Percentiles rank a stretch among this genome's conserved stretches.
Evolutionary conservation across 352 stramenopile species (phyloP).

Genomic region (Phytophthora gonapodyides): DNA sequence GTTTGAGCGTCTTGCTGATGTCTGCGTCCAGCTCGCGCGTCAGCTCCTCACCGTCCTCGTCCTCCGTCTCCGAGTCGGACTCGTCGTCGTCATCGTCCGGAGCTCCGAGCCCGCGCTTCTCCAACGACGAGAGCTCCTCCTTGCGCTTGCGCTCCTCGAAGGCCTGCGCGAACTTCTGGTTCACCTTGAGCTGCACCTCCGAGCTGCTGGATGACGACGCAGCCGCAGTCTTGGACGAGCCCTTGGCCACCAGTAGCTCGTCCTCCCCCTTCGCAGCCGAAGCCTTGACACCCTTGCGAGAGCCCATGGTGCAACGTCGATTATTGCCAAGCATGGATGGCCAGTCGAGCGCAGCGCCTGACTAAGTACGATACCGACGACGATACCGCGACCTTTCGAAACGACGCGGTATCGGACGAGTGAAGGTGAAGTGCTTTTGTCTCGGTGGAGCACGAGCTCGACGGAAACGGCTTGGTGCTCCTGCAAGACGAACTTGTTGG

Average conservation of each 20-base stretch:
- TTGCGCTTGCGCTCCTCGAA: slow-evolving; percentile 82
- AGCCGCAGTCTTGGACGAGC: slow-evolving; percentile 4
- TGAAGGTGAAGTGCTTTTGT: background rate
- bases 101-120: slow-evolving; percentile 38
- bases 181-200: slow-evolving; percentile 68
- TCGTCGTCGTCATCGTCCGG: slow-evolving; percentile 58
- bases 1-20: slow-evolving; percentile 85
- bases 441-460: background rate
- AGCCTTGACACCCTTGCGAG: slow-evolving; percentile 29
- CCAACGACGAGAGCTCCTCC: slow-evolving; percentile 72
- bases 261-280: slow-evolving; percentile 18
- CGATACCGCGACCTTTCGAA: slow-evolving; percentile 10
- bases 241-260: slow-evolving; percentile 46
- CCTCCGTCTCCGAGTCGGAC: slow-evolving; percentile 81
- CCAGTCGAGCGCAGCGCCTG: background rate
- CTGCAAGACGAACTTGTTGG: too few species aligned
- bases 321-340: slow-evolving; percentile 21
- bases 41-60: slow-evolving; percentile 84
- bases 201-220: slow-evolving; percentile 12
- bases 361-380: slow-evolving; percentile 15
- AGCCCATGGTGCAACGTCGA: slow-evolving; percentile 17
- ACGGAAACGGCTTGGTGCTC: too few species aligned
- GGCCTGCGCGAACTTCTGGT: slow-evolving; percentile 73
- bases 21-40: slow-evolving; percentile 73
- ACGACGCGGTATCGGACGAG: too few species aligned